phyloP scores from a whole-genome alignment of 257 asterid species.

The Nicotiana attenuata region DNA sequence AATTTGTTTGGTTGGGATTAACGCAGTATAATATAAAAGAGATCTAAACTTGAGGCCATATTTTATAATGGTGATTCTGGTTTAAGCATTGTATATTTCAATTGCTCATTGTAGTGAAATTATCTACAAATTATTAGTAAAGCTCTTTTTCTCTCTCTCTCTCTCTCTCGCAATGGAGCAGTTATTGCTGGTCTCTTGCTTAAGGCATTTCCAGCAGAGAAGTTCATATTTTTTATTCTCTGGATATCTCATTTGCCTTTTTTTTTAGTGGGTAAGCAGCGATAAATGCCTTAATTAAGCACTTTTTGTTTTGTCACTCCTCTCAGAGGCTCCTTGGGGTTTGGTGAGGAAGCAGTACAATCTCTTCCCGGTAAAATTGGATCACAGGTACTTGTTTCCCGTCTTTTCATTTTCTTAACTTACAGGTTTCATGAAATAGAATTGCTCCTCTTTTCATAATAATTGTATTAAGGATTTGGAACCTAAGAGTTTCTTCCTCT shows the following conservation, averaged over 20 bases:
- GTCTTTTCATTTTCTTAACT: not conserved
- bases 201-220: not conserved
- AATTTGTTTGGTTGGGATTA: no score
- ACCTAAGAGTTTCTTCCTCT: not conserved
- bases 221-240: not conserved
- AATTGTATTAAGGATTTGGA: not conserved
- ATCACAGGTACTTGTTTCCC: constrained; percentile 56
- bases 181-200: not conserved
- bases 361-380: constrained; percentile 94
- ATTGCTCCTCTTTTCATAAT: not conserved
- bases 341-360: constrained; percentile 98
- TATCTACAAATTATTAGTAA: no score
- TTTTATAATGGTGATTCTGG: no score
- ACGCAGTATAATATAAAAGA: no score
- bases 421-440: not conserved
- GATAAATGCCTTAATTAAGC: not conserved
- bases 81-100: no score
- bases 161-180: not conserved
- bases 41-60: no score
- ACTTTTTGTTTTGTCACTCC: not conserved
- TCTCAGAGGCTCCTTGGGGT: constrained; percentile 90
- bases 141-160: not conserved
- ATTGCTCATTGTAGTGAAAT: no score
- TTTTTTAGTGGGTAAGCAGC: not conserved
- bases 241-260: not conserved